These are phyloP conservation scores for Fraxinus greggii DNA, from an alignment of 305 asterid species.

Conservation along the genomic window DNA sequence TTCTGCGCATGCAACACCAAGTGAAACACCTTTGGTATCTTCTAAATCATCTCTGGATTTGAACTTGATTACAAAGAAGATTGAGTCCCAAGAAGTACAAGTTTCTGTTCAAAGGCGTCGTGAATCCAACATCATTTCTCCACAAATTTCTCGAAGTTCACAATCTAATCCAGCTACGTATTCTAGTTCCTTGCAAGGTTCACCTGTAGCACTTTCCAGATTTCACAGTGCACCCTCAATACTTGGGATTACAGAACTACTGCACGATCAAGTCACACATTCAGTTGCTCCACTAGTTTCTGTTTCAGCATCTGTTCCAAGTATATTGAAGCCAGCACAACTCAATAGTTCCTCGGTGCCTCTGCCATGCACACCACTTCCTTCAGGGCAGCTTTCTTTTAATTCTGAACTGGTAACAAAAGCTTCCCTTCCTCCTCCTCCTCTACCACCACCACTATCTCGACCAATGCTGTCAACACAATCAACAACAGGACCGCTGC, in stretches of 20 bases:
- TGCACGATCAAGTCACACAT: slow-evolving; percentile 42
- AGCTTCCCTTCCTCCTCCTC: slow-evolving; percentile 20
- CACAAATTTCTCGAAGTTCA: slow-evolving; percentile 28
- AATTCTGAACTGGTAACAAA: slow-evolving; percentile 12
- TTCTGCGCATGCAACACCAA: slow-evolving; percentile 3
- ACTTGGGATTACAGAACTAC: slow-evolving; percentile 68
- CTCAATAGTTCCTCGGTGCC: slow-evolving; percentile 20
- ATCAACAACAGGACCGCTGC: slow-evolving; percentile 13
- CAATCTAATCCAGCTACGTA: slow-evolving; percentile 30
- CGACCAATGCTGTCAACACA: background rate
- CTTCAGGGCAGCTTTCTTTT: slow-evolving; percentile 16
- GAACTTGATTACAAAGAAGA: slow-evolving; percentile 23
- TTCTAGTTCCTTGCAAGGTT: slow-evolving; percentile 32
- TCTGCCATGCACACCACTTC: slow-evolving; percentile 14
- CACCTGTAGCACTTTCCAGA: slow-evolving; percentile 42
- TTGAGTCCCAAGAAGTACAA: slow-evolving; percentile 31
- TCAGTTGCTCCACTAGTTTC: slow-evolving; percentile 29
- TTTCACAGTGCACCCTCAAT: slow-evolving; percentile 44
- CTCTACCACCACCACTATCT: slow-evolving; percentile 14
- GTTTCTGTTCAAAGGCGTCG: slow-evolving; percentile 38
- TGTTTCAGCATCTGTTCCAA: slow-evolving; percentile 35
- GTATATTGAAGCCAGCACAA: slow-evolving; percentile 21
- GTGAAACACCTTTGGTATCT: slow-evolving; percentile 16
- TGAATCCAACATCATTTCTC: slow-evolving; percentile 43
- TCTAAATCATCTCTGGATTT: slow-evolving; percentile 20